Evolutionary conservation across 345 rosid species (phyloP), one percentile per base, ranked within the genome.

Genomic region (Acer saccharum): DNA sequence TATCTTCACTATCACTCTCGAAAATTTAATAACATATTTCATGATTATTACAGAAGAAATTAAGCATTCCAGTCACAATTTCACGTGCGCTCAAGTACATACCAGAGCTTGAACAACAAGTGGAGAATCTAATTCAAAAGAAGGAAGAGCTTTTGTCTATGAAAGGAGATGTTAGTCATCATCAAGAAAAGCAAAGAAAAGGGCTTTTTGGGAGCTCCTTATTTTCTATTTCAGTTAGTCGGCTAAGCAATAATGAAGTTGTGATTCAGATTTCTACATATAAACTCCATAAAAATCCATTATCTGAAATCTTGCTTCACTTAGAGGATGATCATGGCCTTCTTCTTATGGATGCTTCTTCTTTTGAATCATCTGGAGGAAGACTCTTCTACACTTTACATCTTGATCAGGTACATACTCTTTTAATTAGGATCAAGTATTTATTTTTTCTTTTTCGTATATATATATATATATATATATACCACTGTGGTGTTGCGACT

Each of bases 51-150:
- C 72, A 86, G 91, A 89, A 77, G 69, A 91, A 84, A 76, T 23
- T 91, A 69, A 91, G 89, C 80, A 87, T 88, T 80, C 90, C 93
- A 0, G 77, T 73, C 43, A 91, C 88, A 12, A 78, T 91, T 32
- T 73, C 87, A 0, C 69, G 69, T 3, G 89, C 81, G 54, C 71
- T 91, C 27, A 85, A 81, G 70, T 89, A 86, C 77, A 89, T 91
- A 77, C 94, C 94, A 18, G 90, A 89, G 55, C 79, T 85, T 55
- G 84, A 83, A 55, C 80, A 76, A 29, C 79, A 88, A 52, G 83
- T 89, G 74, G 81, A 89, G 72, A 74, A 32, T n/a, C 29, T 80
- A 75, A 27, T 55, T 69, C 52, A 73, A 13, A 86, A 73, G 80
- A 91, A 89, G 75, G 88, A 88, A 76, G 86, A 88, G 21, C 79